Evolutionary conservation across 2,329 filamentous ascomycete species (phyloP), one percentile per base, ranked within the genome.

Genomic region (Tolypocladium amazonense): DNA sequence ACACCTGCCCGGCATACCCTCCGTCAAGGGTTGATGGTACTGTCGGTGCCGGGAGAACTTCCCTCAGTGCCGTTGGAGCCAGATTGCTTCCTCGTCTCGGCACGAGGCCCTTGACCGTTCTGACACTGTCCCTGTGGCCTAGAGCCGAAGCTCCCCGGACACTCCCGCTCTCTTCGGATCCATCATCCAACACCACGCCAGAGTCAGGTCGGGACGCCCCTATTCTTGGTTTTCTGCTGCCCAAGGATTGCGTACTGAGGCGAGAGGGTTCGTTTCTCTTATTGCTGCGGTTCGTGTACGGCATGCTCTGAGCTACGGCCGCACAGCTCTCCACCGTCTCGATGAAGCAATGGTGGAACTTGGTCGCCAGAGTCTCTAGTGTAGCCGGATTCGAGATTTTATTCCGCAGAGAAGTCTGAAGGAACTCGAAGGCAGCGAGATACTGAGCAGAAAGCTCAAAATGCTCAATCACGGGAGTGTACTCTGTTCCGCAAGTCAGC

Each of bases 231-330:
- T 71, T 68, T 6, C 69, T 63, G 4, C 65, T 63, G 7, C 64
- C 57, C 20, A 66, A 27, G 23, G 56, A 64, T 7, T 68, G 68
- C 0, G 63, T 57, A 37, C 60, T 58, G 0, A 64, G 61, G 15
- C 67, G 58, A 1, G 62, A 30, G 3, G 69, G 65, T 41, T 75
- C 73, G 55, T 66, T 69, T 60, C 71, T 72, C 61, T 75, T 76
- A 66, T 76, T 76, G 63, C 74, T 76, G 14, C 74, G 66, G 60
- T 76, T 76, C 1, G 72, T 67, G 60, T 76, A 76, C 0, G 73
- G 74, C 69, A 72, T 73, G 50, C 61, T 72, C 57, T 73, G 71
- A 0, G 74, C 73, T 27, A 69, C 64, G 35, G 64, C 57, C 39
- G 73, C 70, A 58, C 74, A 76, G 18, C 71, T 68, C 30, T 75